phyloP scores from a whole-genome alignment of 2,329 filamentous ascomycete genomes.

The Tolypocladium guangdongense region DNA sequence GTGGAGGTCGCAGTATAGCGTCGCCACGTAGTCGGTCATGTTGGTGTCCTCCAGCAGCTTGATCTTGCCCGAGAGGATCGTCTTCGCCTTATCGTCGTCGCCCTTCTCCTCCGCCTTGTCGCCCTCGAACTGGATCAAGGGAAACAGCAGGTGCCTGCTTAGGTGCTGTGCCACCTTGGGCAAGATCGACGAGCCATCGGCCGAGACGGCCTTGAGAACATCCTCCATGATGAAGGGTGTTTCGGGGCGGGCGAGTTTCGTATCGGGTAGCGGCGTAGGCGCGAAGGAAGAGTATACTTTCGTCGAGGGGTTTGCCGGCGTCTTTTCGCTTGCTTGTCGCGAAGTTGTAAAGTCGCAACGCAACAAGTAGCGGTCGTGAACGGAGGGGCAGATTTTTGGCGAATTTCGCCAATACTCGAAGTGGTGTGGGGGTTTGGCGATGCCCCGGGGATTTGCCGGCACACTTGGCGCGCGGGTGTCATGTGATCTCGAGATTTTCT shows the following conservation, averaged over 20 bases:
- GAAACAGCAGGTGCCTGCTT: conserved; percentile 93
- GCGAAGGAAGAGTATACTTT: not conserved
- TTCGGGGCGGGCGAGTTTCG: conserved; percentile 3
- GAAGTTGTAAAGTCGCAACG: conserved; percentile 6
- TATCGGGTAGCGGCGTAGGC: not conserved
- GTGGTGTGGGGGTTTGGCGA: conserved; percentile 22
- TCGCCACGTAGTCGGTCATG: conserved; percentile 97
- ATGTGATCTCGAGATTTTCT: conserved; percentile 27
- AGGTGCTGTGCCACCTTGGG: conserved; percentile 85
- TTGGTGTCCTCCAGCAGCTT: conserved; percentile 93
- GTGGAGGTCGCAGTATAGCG: conserved; percentile 83
- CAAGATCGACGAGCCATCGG: conserved; percentile 67
- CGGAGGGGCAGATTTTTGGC: conserved; percentile 32
- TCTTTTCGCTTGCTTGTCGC: conserved; percentile 2
- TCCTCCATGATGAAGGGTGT: conserved; percentile 25
- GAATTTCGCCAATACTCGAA: conserved; percentile 28
- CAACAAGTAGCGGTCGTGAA: conserved; percentile 12
- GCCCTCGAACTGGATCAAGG: conserved; percentile 83
- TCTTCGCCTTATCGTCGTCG: conserved; percentile 44
- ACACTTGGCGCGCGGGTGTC: conserved; percentile 11
- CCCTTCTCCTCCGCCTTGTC: conserved; percentile 70
- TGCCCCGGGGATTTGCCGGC: conserved; percentile 23
- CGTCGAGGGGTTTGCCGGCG: not conserved
- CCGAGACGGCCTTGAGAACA: conserved; percentile 40
- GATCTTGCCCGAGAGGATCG: conserved; percentile 80